Evolutionary conservation across 2,329 filamentous ascomycete genomes (phyloP).

Genomic region (Trichoderma harzianum): DNA sequence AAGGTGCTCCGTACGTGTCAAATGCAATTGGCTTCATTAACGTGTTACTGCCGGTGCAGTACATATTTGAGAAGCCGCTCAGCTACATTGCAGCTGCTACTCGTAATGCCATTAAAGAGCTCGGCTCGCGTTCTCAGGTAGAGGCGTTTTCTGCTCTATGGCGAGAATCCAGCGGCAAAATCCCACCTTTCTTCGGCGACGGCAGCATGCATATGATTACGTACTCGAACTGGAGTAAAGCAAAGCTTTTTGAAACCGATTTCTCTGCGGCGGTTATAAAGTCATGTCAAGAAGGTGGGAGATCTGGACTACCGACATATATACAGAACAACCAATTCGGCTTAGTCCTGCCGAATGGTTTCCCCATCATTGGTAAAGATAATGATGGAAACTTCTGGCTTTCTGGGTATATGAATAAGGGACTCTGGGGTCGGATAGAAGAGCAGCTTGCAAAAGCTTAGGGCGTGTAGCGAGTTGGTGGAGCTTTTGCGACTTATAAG

Average conservation of each 20-base stretch:
- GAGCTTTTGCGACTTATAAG: background rate
- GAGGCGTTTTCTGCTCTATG: background rate
- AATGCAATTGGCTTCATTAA: background rate
- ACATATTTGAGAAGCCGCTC: background rate
- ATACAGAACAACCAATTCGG: background rate
- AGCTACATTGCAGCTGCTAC: background rate
- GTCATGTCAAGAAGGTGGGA: background rate
- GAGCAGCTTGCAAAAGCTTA: background rate
- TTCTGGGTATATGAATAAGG: background rate
- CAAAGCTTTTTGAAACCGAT: background rate
- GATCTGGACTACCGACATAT: background rate
- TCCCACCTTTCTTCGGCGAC: background rate
- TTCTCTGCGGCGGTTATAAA: background rate
- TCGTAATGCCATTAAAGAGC: background rate
- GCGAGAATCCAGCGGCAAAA: background rate
- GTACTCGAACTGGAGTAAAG: background rate
- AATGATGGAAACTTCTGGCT: background rate
- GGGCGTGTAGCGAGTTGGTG: background rate
- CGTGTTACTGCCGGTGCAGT: background rate
- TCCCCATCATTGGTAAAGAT: background rate
- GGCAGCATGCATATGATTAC: background rate
- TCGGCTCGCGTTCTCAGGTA: background rate
- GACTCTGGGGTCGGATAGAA: background rate
- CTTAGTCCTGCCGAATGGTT: background rate
- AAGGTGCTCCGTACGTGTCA: background rate